Evolutionary conservation across 257 asterid genomes (phyloP).

Genomic region (Petunia axillaris): DNA sequence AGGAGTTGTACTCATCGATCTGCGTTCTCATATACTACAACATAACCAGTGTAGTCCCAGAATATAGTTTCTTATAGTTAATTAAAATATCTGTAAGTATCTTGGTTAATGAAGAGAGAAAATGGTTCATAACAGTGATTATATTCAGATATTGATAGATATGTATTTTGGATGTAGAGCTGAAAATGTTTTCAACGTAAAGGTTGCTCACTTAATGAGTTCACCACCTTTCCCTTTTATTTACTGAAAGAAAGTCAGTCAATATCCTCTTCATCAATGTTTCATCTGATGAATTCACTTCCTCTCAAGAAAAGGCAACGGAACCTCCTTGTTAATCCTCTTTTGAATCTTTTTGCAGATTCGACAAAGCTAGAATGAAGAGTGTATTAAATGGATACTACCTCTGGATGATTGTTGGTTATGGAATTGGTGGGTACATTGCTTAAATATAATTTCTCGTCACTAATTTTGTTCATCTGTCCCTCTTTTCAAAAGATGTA

Average conservation of each 20-base stretch:
- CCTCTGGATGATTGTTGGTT: conserved; percentile 83
- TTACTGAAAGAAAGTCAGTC: background rate
- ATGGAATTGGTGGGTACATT: conserved; percentile 79
- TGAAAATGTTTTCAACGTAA: background rate
- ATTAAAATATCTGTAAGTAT: background rate
- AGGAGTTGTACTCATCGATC: background rate
- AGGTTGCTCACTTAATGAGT: background rate
- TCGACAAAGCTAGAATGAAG: conserved; percentile 83
- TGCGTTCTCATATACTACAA: background rate
- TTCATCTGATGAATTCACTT: background rate
- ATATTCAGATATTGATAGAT: background rate
- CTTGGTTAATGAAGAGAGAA: background rate
- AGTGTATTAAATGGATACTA: conserved; percentile 73
- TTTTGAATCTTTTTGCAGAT: conserved; percentile 54
- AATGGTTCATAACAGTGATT: background rate
- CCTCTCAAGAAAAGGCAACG: background rate
- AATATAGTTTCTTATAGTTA: conserved; percentile 5
- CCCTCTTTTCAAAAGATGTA: background rate
- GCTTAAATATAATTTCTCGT: background rate
- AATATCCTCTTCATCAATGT: background rate
- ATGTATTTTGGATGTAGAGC: background rate
- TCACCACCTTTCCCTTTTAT: background rate
- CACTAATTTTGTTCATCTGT: background rate
- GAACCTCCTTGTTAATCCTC: conserved; percentile 1
- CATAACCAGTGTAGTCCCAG: no score